Evolutionary conservation across 2,329 filamentous ascomycete species (phyloP), one percentile per base, ranked within the genome.

Genomic region (Penicillium sp.): DNA sequence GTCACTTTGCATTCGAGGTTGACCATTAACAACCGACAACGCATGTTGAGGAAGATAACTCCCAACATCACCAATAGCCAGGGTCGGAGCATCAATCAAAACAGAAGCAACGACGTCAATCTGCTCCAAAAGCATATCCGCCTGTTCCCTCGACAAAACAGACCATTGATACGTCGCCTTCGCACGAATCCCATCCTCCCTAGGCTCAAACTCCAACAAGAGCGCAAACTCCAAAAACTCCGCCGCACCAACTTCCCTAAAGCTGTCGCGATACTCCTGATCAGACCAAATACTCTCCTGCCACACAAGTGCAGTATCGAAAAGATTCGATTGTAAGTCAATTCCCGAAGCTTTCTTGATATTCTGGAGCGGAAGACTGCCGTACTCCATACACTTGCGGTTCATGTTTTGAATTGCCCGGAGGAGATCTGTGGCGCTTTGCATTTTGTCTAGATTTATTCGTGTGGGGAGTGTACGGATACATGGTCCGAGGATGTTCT

Each of bases 301-400:
- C 82, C 93, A 97, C 0, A 93, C 88, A 69, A 96, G 89, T 0
- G 97, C 80, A 0, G 89, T 84, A 67, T 96, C 91, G 68, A 94
- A 97, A 0, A 96, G 76, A 1, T 78, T 77, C 7, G 60, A 55
- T 42, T 86, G 82, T 0, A 83, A 80, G 0, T 86, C 81, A 30
- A 82, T 78, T 0, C 83, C 84, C 3, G 84, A 85, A 1, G 84
- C 76, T 66, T 85, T 86, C 70, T 87, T 89, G 66, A 97, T 91
- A 1, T 92, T 87, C 0, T 86, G 79, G 2, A 96, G 81, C 0
- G 91, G 83, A 6, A 93, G 71, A 1, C 80, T 80, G 24, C 85
- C 85, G 72, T 94, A 83, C 17, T 86, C 82, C 56, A 96, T 82
- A 58, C 88, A 83, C 3, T 84, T 82, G 37, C 89, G 85, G 66